Evolutionary conservation across 306 rosid genomes (phyloP), one percentile per base, ranked within the genome.

Genomic region (Begonia masoniana): DNA sequence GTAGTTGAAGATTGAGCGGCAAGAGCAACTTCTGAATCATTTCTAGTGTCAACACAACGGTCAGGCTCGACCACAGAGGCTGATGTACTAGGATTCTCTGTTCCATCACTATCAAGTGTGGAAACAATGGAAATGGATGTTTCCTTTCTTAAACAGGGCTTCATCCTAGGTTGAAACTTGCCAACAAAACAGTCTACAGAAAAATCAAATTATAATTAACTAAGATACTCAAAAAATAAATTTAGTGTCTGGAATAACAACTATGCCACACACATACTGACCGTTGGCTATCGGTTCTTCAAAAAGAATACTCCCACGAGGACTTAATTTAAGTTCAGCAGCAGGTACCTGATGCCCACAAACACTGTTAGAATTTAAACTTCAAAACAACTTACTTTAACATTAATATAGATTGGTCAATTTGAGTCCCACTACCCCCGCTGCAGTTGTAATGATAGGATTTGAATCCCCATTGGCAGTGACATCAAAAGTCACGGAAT

Each of bases 81-180:
- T 21, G 24, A 21, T 21, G 24, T 21, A 21, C 24, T 21, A 21
- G 39, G 39, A 7, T 31, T 31, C 39, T 7, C 39, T 4, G 39
- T 31, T 31, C 39, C 9, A 55, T 14, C 62, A 58, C 43, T 54
- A 14, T 60, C 50, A 51, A 70, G 66, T 63, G 64, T 60, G 53
- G 78, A 65, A 49, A 74, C 64, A 42, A 41, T 51, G 47, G 54
- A 50, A 10, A 43, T 52, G 11, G 59, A 31, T 54, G 62, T 64
- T 51, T 58, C 69, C 62, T 42, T 66, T 46, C 72, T 73, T 52
- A 80, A 76, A 21, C 66, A 77, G 24, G 80, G 78, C 71, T 83
- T 83, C 12, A 69, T 58, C 82, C 77, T 80, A 57, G 94, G 75
- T 61, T 63, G 74, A 31, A 31, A 31, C 74, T 70, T 72, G n/a